Evolutionary conservation across 2,329 filamentous ascomycete genomes (phyloP).

Genomic region (Botrytis galanthina): DNA sequence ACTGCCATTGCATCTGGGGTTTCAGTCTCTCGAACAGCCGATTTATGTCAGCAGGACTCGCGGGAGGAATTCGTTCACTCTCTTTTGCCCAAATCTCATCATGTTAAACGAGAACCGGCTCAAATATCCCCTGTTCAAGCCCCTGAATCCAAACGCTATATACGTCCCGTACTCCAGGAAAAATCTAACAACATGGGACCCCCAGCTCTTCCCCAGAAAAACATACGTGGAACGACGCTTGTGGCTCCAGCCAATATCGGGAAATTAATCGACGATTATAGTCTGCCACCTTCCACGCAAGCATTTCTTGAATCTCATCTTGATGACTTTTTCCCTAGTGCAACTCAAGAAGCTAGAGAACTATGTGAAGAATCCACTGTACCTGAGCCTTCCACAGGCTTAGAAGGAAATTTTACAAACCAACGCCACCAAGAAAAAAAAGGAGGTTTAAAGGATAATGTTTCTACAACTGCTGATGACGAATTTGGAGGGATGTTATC

Average conservation of each 20-base stretch:
- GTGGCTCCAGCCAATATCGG: background rate
- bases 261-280: background rate
- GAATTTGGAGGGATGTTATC: slow-evolving; percentile 28
- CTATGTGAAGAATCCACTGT: slow-evolving; percentile 43
- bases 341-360: slow-evolving; percentile 55
- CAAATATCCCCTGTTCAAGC: background rate
- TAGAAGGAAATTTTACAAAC: background rate
- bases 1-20: background rate
- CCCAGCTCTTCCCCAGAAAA: slow-evolving; percentile 21
- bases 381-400: background rate
- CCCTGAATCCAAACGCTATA: background rate
- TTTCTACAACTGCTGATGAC: background rate
- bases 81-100: background rate
- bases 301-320: slow-evolving; percentile 49
- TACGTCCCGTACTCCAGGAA: slow-evolving; percentile 19
- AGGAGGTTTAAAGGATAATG: background rate
- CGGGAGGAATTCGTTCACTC: background rate
- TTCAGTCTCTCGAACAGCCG: background rate
- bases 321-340: slow-evolving; percentile 55
- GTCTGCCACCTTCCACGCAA: slow-evolving; percentile 48
- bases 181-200: slow-evolving; percentile 30
- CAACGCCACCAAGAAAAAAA: background rate
- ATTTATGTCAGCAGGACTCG: background rate
- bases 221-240: slow-evolving; percentile 5
- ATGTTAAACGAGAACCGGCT: background rate